phyloP scores from a whole-genome alignment of 495 filamentous ascomycete species.

The Xylaria venustula region DNA sequence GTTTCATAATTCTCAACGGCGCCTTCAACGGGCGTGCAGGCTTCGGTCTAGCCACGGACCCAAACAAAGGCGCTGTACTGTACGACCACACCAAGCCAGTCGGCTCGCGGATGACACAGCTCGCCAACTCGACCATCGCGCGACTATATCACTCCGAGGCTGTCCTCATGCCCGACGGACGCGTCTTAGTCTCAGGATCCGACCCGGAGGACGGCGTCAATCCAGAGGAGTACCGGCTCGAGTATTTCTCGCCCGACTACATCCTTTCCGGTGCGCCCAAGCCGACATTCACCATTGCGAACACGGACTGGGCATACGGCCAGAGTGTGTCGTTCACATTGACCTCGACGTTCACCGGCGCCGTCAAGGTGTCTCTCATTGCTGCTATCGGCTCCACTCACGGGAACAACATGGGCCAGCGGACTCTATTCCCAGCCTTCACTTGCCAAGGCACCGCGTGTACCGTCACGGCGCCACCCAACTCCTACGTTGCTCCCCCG shows the following conservation, averaged over 20 bases:
- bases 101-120: conserved; percentile 43
- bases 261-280: conserved; percentile 32
- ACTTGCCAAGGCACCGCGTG: conserved; percentile 35
- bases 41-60: conserved; percentile 41
- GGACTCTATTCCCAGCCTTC: conserved; percentile 45
- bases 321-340: conserved; percentile 22
- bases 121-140: conserved; percentile 48
- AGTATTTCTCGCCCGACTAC: conserved; percentile 50
- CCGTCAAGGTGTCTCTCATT: conserved; percentile 37
- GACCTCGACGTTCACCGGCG: conserved; percentile 18
- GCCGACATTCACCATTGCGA: conserved; percentile 30
- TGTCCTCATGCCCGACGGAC: conserved; percentile 45
- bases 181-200: conserved; percentile 50
- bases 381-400: conserved; percentile 42
- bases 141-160: conserved; percentile 52
- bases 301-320: conserved; percentile 37
- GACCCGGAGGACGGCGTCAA: conserved; percentile 41
- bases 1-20: conserved; percentile 50
- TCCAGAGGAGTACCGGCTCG: conserved; percentile 48
- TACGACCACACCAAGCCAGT: conserved; percentile 48
- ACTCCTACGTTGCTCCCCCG: conserved; percentile 38
- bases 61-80: conserved; percentile 47
- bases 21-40: conserved; percentile 45
- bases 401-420: conserved; percentile 47
- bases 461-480: conserved; percentile 43